Base-by-base conservation (phyloP, 257 asterid species). In the Apocynum venetum region DNA sequence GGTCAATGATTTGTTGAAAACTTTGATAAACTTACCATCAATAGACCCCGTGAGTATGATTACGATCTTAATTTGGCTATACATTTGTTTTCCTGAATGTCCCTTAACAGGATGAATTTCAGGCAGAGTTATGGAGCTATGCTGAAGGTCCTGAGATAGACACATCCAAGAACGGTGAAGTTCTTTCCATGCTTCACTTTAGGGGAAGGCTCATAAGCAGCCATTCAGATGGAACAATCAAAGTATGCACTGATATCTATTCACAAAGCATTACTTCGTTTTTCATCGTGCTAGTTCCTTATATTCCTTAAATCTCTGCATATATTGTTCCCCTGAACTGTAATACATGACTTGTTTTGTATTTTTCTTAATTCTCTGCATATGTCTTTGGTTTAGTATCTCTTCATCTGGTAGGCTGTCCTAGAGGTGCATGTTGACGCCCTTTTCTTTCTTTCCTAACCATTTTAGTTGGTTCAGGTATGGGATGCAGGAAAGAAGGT, bases 211-310 rank as follows among this genome's bases (percentile, higher is more conserved):
- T 92, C 71, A 85, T 91, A 83, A 92, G 89, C 79, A 80, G 96
- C 67, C 96, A 92, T 80, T 85, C 96, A 25, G 96, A 92, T 87
- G 97, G 96, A 84, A 87, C 97, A 68, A 84, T 92, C 72, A 92
- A 92, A 86, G 97, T 91, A 80, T 10, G 76, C 60, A 51, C 44
- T 69, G 46, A 17, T 31, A 10, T 47, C 3, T 25, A 4, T 0
- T 66, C 0, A 74, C 40, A 49, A 47, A n/a, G 44, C 71, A 4
- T 48, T 49, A 35, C 11, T 57, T 38, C 48, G 31, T 74, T 35
- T 69, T 57, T 44, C 49, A 38, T 51, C 11, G 19, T 13, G 15
- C 65, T n/a, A 40, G 19, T 2, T n/a, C 35, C 40, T 48, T 19
- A 5, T 11, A 35, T 46, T 17, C 35, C 55, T 68, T 20, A 5